phyloP scores from a whole-genome alignment of 2,329 filamentous ascomycete genomes.

The Huntiella decipiens region DNA sequence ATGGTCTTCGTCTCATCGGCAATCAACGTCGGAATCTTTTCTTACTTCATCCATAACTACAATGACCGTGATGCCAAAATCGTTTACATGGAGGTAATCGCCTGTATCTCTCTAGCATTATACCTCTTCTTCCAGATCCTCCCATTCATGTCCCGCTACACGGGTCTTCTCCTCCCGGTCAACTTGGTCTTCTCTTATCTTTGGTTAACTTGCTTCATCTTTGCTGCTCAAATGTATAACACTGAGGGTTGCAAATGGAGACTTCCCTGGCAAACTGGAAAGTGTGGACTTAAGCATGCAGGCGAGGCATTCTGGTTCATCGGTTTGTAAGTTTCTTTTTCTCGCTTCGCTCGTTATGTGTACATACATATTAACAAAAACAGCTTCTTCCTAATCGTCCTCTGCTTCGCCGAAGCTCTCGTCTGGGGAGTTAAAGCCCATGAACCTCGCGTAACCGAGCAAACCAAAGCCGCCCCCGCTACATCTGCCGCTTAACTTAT shows the following conservation, averaged over 20 bases:
- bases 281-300: conserved; percentile 14
- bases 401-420: conserved; percentile 2
- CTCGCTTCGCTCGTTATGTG: background rate
- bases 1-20: conserved; percentile 14
- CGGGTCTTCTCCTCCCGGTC: conserved; percentile 13
- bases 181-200: conserved; percentile 15
- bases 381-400: conserved; percentile 5
- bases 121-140: conserved; percentile 13
- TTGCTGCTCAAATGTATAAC: conserved; percentile 14
- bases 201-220: conserved; percentile 16
- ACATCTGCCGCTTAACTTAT: too few species aligned
- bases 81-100: conserved; percentile 15
- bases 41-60: conserved; percentile 13
- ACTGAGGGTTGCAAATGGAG: conserved; percentile 11
- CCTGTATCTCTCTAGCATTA: conserved; percentile 13
- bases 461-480: too few species aligned
- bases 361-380: background rate
- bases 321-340: conserved; percentile 13
- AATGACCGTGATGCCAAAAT: conserved; percentile 12
- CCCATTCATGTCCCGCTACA: conserved; percentile 13
- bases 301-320: conserved; percentile 15
- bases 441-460: too few species aligned
- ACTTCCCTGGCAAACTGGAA: background rate
- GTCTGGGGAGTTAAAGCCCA: conserved; percentile 1
- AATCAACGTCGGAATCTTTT: conserved; percentile 15